Conservation (phyloP, 495 filamentous ascomycete genomes). For the Schizothecium vesticola region DNA sequence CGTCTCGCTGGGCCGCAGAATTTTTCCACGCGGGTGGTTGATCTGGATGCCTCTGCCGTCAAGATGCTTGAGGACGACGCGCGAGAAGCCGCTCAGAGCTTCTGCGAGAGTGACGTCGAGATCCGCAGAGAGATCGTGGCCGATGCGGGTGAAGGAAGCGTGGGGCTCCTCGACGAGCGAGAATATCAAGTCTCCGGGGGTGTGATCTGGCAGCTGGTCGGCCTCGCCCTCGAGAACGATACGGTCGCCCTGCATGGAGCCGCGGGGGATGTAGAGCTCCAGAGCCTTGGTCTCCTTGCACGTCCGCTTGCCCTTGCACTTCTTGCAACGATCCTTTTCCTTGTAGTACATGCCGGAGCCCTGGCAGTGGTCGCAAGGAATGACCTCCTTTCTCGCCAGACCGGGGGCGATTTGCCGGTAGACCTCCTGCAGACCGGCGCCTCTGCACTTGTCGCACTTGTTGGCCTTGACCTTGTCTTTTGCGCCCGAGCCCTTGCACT, state of each 20-base stretch:
- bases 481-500: constrained; percentile 84
- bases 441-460: constrained; percentile 76
- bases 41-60: constrained; percentile 88
- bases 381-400: constrained; percentile 68
- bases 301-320: constrained; percentile 88
- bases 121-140: constrained; percentile 74
- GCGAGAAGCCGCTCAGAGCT: constrained; percentile 80
- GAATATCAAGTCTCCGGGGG: constrained; percentile 91
- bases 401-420: constrained; percentile 74
- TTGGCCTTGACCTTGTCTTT: constrained; percentile 88
- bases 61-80: constrained; percentile 86
- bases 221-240: constrained; percentile 92
- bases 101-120: constrained; percentile 78
- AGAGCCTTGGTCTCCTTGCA: constrained; percentile 82
- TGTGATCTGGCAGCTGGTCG: constrained; percentile 85
- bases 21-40: constrained; percentile 64
- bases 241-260: constrained; percentile 79
- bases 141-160: constrained; percentile 70
- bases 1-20: constrained; percentile 74
- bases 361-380: constrained; percentile 70
- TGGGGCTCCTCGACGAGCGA: constrained; percentile 76
- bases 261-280: constrained; percentile 92
- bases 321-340: constrained; percentile 96
- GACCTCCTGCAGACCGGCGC: constrained; percentile 64
- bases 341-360: constrained; percentile 78